phyloP scores from a whole-genome alignment of 2,329 filamentous ascomycete species.

The Botrytis paeoniae region DNA sequence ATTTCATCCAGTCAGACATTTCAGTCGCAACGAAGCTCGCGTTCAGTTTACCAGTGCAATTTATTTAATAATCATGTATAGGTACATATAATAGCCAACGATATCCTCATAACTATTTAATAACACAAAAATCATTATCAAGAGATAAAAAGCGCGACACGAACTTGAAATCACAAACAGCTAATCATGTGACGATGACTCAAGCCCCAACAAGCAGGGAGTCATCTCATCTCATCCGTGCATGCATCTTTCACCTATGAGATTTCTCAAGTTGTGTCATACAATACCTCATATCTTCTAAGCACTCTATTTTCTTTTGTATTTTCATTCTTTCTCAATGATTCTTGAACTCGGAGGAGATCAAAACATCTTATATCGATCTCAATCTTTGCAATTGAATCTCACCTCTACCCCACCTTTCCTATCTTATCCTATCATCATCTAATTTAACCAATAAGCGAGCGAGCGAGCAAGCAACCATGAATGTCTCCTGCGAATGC shows the following conservation, averaged over 20 bases:
- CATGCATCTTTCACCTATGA: neutral
- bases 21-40: neutral
- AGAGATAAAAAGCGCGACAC: neutral
- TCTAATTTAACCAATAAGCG: neutral
- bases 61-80: neutral
- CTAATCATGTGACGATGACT: conserved; percentile 4
- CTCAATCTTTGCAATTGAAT: neutral
- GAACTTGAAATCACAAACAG: neutral
- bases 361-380: neutral
- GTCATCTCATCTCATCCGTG: neutral
- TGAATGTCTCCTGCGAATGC: conserved; percentile 19
- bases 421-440: neutral
- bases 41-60: neutral
- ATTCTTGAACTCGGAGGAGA: no score
- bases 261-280: neutral
- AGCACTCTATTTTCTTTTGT: neutral
- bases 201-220: neutral
- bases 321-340: neutral
- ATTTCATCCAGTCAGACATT: neutral
- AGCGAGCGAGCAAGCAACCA: conserved; percentile 1
- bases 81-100: neutral
- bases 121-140: neutral
- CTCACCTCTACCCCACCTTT: neutral
- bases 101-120: neutral
- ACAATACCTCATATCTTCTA: neutral